Base-by-base conservation (phyloP, 208 protist genomes). In the Angomonas deanei region DNA sequence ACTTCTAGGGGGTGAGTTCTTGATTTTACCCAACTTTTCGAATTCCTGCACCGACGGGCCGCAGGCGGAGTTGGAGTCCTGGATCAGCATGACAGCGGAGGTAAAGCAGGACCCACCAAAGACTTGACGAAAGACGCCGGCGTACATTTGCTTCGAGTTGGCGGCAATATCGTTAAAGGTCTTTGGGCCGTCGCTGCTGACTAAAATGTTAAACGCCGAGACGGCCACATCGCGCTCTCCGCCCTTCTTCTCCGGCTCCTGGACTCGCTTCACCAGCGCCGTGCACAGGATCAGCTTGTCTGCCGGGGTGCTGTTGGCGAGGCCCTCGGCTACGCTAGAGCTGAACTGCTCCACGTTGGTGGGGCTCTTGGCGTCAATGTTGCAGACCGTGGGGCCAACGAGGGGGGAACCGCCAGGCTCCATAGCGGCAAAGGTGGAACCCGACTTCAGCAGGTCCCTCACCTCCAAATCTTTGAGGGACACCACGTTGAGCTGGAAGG, bases 241-340 rank as follows among this genome's bases (percentile, higher is more conserved):
- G 5, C 31, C 55, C n/a, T n/a, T n/a, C n/a, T n/a, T n/a, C n/a
- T 3, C 47, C 31, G 13, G 57, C 23, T 28, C 53, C 48, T 74
- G 71, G 48, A 78, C 62, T 42, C 79, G 76, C 60, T 75, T 81
- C 56, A 90, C 48, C n/a, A 80, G 71, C 53, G 82, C 49, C 56
- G 70, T 70, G 23, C 59, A 74, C 28, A 90, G 58, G 31, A 80
- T 63, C 32, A 78, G 59, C 28, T 78, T 55, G 33, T 78, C 68
- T 30, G 64, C 31, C 1, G 64, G 49, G 0, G 61, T 56, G 21
- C 59, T 46, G 64, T 74, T 70, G 57, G 64, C 32, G 39, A 75
- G 58, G 11, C 62, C 58, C 15, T 76, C 56, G 13, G 48, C 39
- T 54, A 70, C 57, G 28, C 74, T 34, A 62, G 55, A 64, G 11